Conservation (phyloP, 495 filamentous ascomycete genomes). For the Monascus purpureus region DNA sequence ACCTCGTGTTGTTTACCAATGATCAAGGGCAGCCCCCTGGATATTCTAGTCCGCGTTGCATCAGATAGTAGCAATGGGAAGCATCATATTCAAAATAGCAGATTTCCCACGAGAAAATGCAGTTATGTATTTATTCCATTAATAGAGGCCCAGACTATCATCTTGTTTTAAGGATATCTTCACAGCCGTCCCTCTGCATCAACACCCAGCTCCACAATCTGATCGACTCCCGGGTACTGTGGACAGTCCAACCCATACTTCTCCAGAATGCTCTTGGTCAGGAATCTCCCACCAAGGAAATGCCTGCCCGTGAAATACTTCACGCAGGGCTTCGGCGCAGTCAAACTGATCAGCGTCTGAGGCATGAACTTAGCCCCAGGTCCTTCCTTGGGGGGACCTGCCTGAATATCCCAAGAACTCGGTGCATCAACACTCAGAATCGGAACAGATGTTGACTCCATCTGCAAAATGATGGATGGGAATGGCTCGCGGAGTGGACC, state of each 20-base stretch:
- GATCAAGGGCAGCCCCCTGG: too few species aligned
- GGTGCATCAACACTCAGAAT: constrained; percentile 87
- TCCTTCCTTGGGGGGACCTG: constrained; percentile 63
- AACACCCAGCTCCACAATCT: constrained; percentile 63
- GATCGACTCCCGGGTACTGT: constrained; percentile 75
- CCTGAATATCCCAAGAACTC: constrained; percentile 84
- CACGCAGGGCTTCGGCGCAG: constrained; percentile 88
- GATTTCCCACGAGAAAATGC: too few species aligned
- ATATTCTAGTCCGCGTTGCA: too few species aligned
- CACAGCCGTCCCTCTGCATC: constrained; percentile 45
- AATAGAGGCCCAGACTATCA: too few species aligned
- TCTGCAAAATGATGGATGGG: constrained; percentile 58
- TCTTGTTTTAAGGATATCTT: too few species aligned
- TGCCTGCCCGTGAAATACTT: constrained; percentile 72
- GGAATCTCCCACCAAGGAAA: constrained; percentile 83
- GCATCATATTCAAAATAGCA: too few species aligned
- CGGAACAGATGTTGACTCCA: constrained; percentile 56
- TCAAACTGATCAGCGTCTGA: constrained; percentile 66
- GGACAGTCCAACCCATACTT: constrained; percentile 83
- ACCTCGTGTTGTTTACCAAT: too few species aligned
- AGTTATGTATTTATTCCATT: too few species aligned
- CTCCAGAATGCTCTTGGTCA: constrained; percentile 60
- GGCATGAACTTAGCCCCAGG: constrained; percentile 73
- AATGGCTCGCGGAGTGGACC: constrained; percentile 87
- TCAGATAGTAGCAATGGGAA: too few species aligned